A percentile compares a stretch with the other conserved stretches of the same genome.
phyloP scores from a whole-genome alignment of 2,329 filamentous ascomycete genomes.

The Pseudogymnoascus sp. region DNA sequence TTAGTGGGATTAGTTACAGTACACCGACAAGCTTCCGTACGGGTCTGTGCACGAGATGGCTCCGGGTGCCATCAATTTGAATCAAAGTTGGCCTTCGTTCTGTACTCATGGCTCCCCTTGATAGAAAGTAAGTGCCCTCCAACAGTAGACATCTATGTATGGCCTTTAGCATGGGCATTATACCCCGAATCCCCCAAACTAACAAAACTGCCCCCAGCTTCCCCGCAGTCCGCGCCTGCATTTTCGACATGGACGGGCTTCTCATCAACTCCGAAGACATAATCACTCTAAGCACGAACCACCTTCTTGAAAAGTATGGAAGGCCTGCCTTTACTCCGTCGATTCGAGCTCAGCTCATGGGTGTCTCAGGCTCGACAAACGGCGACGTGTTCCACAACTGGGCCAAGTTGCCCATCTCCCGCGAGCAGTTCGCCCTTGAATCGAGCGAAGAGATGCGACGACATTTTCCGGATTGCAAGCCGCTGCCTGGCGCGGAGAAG shows the following conservation, averaged over 20 bases:
- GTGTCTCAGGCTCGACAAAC: slow-evolving; percentile 43
- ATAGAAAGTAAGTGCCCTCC: slow-evolving; percentile 8
- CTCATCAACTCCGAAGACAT: slow-evolving; percentile 66
- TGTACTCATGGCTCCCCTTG: slow-evolving; percentile 7
- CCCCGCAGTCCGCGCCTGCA: slow-evolving; percentile 56
- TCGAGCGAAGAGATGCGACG: slow-evolving; percentile 22
- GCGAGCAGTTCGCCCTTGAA: slow-evolving; percentile 35
- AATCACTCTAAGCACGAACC: slow-evolving; percentile 57
- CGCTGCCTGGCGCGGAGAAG: slow-evolving; percentile 54
- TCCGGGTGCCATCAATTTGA: not conserved
- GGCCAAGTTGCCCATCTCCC: slow-evolving; percentile 57
- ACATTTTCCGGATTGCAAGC: slow-evolving; percentile 37
- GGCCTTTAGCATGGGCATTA: not conserved
- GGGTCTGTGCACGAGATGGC: not conserved
- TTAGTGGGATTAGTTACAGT: not conserved
- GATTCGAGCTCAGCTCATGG: slow-evolving; percentile 63
- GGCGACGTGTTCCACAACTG: slow-evolving; percentile 57
- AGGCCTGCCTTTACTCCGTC: slow-evolving; percentile 55
- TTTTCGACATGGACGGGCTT: slow-evolving; percentile 70
- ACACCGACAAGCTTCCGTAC: not conserved
- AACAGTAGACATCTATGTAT: not conserved
- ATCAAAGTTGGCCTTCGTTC: not conserved
- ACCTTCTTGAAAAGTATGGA: slow-evolving; percentile 51
- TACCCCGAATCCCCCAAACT: not conserved
- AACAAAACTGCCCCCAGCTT: slow-evolving; percentile 26